These are phyloP conservation scores for Tetrapisispora arboricola DNA, from an alignment of 805 yeast species.

Conservation along the genomic window DNA sequence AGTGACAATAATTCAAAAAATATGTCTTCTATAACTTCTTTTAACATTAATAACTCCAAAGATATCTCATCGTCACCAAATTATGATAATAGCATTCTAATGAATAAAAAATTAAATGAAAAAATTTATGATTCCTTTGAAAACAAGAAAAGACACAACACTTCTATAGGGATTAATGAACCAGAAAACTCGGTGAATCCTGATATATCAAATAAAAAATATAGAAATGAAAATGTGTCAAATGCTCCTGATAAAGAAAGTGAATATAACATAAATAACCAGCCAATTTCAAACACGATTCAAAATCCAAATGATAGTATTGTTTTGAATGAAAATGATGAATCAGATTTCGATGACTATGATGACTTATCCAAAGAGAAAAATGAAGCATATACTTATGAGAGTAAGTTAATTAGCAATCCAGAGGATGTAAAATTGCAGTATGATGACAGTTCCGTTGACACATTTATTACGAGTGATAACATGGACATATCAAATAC, in stretches of 20 bases:
- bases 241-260: background rate
- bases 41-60: background rate
- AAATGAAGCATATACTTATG: constrained; percentile 5
- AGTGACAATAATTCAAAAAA: background rate
- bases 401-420: constrained; percentile 11
- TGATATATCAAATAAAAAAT: background rate
- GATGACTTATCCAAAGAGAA: constrained; percentile 12
- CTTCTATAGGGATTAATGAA: background rate
- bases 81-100: background rate
- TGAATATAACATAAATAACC: no score
- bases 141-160: background rate
- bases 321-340: constrained; percentile 1
- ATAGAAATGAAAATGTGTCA: background rate
- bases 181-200: background rate
- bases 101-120: background rate
- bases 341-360: constrained; percentile 8
- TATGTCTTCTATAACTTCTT: background rate
- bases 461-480: constrained; percentile 5
- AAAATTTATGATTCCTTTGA: background rate
- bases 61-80: background rate
- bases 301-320: background rate
- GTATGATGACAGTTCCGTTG: constrained; percentile 23
- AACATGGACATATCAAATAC: background rate
- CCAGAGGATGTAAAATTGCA: constrained; percentile 11
- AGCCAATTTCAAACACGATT: background rate